Evolutionary conservation across 2,329 filamentous ascomycete species (phyloP), one percentile per base, ranked within the genome.

Genomic region (Plectosphaerella cucumerina): DNA sequence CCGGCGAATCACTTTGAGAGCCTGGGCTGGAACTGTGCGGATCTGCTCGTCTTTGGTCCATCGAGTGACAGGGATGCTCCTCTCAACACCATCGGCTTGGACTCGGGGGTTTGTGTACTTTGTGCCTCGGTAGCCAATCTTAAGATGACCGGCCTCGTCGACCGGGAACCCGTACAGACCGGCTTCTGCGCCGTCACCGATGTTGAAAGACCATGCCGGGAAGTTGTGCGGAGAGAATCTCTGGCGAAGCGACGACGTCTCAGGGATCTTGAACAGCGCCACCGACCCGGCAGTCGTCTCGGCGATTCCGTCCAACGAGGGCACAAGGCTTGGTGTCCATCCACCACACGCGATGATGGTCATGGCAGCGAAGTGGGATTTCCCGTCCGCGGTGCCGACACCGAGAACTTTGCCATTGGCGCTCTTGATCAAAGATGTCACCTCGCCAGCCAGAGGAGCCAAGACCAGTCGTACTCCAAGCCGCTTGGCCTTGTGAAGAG

Each of bases 401-500:
- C 75, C 73, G 10, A 61, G 58, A 0, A 72, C 60, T 5, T 60
- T 42, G 8, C 62, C 58, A 2, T 44, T 52, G 0, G 53, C 51
- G 11, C 31, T 21, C n/a, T 62, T 51, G 2, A 61, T 22, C 5
- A 68, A 57, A 2, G 51, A 53, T 14, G 64, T 59, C 26, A 74
- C 63, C 3, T 54, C 44, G 1, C 71, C 71, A 6, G 54, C 52
- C 1, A 52, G 34, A 0, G 56, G 42, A 4, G 65, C 70, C 2
- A 78, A 64, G 3, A 77, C 52, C 39, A 74, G 69, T 39, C 66
- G 65, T 1, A 73, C 75, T 0, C 76, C 75, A 2, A 69, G 59
- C 4, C 48, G 54, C 14, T 59, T 58, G 1, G 72, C 72, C 22
- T 74, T 70, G 58, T 76, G 65, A 1, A 76, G 64, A 0, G 71